Conservation (phyloP, 148 eudicot species). For the Nyssa sinensis region DNA sequence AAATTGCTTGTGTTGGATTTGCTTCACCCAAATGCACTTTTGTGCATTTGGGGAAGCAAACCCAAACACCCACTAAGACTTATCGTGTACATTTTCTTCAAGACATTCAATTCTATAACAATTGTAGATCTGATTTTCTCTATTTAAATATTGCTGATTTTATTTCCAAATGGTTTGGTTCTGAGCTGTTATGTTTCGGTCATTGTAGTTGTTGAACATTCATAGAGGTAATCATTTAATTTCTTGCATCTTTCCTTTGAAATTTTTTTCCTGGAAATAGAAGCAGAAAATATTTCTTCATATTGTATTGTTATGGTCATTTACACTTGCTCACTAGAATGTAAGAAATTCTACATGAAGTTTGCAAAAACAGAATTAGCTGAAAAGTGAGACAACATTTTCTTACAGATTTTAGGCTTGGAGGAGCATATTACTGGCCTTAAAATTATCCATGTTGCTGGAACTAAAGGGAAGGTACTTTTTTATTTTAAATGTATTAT, state of each 20-base stretch:
- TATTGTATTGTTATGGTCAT: background rate
- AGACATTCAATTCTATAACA: background rate
- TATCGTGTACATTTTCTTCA: background rate
- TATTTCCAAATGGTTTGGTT: background rate
- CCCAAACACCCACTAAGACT: no score
- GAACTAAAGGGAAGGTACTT: conserved; percentile 91
- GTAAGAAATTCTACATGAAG: no score
- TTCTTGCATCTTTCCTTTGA: no score
- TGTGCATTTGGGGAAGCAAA: no score
- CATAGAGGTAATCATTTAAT: background rate
- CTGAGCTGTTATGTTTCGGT: background rate
- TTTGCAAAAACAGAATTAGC: background rate
- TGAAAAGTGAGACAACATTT: conserved; percentile 6
- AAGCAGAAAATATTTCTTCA: background rate
- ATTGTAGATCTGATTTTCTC: background rate
- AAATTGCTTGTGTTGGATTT: no score
- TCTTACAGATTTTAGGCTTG: conserved; percentile 65
- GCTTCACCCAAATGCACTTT: no score
- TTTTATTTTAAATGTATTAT: conserved; percentile 6
- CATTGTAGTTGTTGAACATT: background rate
- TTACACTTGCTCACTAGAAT: background rate
- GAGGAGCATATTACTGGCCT: conserved; percentile 67
- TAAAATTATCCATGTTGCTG: conserved; percentile 89
- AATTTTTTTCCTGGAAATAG: background rate
- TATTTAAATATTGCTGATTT: background rate